Percentiles rank a stretch among this genome's conserved stretches.
Evolutionary conservation across 139 green algal genomes (phyloP).

Genomic region (Coccomyxa sp.): DNA sequence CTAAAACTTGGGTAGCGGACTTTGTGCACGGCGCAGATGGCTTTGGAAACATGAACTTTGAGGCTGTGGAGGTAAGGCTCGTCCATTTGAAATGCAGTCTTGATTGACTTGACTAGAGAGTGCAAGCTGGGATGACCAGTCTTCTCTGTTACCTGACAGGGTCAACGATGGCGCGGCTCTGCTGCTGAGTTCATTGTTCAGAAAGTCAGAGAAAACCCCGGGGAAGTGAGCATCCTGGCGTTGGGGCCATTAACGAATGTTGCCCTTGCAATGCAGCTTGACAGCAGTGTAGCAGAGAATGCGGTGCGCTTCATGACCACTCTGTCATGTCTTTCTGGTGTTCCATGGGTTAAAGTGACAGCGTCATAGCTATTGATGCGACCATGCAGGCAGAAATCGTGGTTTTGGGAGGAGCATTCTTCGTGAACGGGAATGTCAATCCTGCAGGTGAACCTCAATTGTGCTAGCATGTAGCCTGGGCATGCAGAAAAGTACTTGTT

Average conservation of each 20-base stretch:
- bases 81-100: background rate
- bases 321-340: background rate
- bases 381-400: constrained; percentile 49
- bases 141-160: constrained; percentile 1
- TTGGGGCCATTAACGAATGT: constrained; percentile 85
- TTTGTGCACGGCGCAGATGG: constrained; percentile 89
- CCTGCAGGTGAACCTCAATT: constrained; percentile 20
- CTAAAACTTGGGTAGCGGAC: constrained; percentile 71
- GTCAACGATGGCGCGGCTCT: constrained; percentile 4
- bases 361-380: background rate
- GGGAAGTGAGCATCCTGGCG: constrained; percentile 68
- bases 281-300: constrained; percentile 49
- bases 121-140: background rate
- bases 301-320: constrained; percentile 29
- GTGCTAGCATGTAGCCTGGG: background rate
- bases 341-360: background rate
- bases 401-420: constrained; percentile 78
- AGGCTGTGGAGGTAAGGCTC: constrained; percentile 26
- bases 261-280: constrained; percentile 68
- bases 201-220: constrained; percentile 37
- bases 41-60: constrained; percentile 71
- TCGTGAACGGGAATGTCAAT: constrained; percentile 82
- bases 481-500: background rate
- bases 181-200: constrained; percentile 78
- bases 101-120: background rate